These are phyloP conservation scores for Choiromyces venosus DNA, from an alignment of 495 filamentous ascomycete genomes.

Conservation along the genomic window DNA sequence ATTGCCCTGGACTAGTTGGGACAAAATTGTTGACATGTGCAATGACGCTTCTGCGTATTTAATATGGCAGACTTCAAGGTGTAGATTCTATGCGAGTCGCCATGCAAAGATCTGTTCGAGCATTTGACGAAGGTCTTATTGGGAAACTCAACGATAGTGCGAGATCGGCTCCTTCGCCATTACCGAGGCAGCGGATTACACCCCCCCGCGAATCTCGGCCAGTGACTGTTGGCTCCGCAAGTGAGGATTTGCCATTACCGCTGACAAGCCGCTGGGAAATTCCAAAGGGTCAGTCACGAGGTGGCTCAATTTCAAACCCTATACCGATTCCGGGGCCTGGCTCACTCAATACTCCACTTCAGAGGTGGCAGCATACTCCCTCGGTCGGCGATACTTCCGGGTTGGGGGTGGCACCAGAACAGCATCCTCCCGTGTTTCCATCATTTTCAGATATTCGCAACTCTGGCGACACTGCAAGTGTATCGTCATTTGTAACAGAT, in stretches of 20 bases:
- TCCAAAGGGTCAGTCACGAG: conserved; percentile 18
- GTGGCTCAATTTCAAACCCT: conserved; percentile 29
- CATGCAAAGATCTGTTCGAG: conserved; percentile 31
- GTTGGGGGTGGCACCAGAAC: conserved; percentile 23
- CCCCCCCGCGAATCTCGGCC: conserved; percentile 30
- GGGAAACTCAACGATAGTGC: conserved; percentile 37
- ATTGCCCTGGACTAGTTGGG: not conserved
- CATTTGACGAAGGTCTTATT: conserved; percentile 36
- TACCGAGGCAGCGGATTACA: conserved; percentile 22
- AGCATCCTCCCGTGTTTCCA: conserved; percentile 23
- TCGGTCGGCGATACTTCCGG: conserved; percentile 21
- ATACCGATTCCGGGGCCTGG: conserved; percentile 37
- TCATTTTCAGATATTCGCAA: conserved; percentile 35
- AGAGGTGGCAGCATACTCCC: conserved; percentile 34
- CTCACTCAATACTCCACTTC: conserved; percentile 29
- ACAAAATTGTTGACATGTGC: conserved; percentile 30
- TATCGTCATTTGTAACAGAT: conserved; percentile 39
- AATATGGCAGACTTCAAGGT: conserved; percentile 30
- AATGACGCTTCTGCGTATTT: conserved; percentile 25
- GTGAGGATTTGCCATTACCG: conserved; percentile 26
- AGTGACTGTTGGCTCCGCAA: conserved; percentile 12
- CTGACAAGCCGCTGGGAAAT: conserved; percentile 25
- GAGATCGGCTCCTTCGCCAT: conserved; percentile 35
- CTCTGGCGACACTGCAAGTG: conserved; percentile 35
- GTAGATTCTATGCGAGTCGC: conserved; percentile 31